Evolutionary conservation across 208 protist genomes (phyloP), one percentile per base, ranked within the genome.

Genomic region (Wallacemonas sp.): DNA sequence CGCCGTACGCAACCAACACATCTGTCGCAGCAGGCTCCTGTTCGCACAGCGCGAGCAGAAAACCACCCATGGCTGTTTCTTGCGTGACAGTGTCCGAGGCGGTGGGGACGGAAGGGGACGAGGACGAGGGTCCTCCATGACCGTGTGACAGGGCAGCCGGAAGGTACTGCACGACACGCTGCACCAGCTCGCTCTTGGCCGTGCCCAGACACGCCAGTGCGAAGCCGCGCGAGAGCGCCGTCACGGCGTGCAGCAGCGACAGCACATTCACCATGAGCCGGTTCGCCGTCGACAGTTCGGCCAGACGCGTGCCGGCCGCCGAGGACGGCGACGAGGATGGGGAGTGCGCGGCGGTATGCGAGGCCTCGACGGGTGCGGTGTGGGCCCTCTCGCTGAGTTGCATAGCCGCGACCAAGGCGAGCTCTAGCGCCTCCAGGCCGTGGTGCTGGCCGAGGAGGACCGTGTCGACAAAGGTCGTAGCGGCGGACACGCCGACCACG

Each of bases 361-460:
- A 3, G 2, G 12, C 20, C 49, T 44, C 4, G 29, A 22, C 18
- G 5, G 12, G 4, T 1, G 46, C 48, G 4, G 25, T 32, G 46
- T 26, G 31, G 14, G 38, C 63, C 36, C 22, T 59, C 45, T 49
- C 25, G 32, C 29, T 23, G 29, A 72, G 26, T 29, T 59, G 26
- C 3, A 59, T 29, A 8, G 64, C 66, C 16, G 65, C 62, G n/a
- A 38, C 33, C 2, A 78, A 33, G 14, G 77, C 62, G 0, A 72
- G 64, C 38, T 67, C 72, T 7, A 82, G 45, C 59, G 80, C 84
- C 29, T 79, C 67, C 33, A 86, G 70, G 0, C 77, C 84, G 31
- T 84, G 72, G 46, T 90, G 77, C 57, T 81, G 67, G 11, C 71
- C 62, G 2, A 83, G 57, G n/a, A 86, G 57, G 25, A 84, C 48